phyloP scores from a whole-genome alignment of 768 basidiomycete species.

The Pisolithus sp. region DNA sequence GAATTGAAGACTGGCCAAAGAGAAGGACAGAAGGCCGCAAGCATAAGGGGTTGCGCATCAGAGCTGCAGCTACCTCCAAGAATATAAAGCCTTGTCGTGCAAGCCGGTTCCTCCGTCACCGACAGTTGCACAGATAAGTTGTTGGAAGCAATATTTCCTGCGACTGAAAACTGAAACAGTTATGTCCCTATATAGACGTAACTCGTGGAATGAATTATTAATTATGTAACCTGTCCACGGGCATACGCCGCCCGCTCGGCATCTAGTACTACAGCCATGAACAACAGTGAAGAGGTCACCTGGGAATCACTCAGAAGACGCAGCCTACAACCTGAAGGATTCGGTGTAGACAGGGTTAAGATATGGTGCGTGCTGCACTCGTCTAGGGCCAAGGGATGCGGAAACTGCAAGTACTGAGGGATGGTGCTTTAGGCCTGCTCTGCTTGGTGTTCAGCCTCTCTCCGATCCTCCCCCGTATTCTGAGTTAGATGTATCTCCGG shows the following conservation, averaged over 20 bases:
- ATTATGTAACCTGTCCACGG: too few relatives aligned
- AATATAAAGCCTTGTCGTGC: not conserved
- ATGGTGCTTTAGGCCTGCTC: conserved; percentile 16
- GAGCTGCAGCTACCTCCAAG: not conserved
- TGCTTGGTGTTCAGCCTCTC: conserved; percentile 35
- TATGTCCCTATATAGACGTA: too few relatives aligned
- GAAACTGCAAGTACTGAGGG: conserved; percentile 26
- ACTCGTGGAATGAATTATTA: too few relatives aligned
- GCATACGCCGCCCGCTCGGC: not conserved
- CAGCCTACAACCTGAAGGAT: conserved; percentile 58
- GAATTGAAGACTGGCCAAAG: conserved; percentile 51
- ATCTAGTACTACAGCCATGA: not conserved
- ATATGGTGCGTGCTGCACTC: conserved; percentile 45
- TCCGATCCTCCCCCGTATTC: conserved; percentile 27
- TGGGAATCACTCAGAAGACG: conserved; percentile 42
- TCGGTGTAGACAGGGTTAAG: conserved; percentile 46
- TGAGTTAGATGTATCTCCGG: conserved; percentile 15
- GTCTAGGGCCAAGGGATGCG: not conserved
- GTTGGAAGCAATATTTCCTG: not conserved
- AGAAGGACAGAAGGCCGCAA: conserved; percentile 66
- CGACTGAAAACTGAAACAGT: too few relatives aligned
- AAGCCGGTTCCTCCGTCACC: too few relatives aligned
- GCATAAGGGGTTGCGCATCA: conserved; percentile 35
- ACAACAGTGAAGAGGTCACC: conserved; percentile 23
- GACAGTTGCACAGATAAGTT: too few relatives aligned